Conservation (phyloP, 164 flowering plant genomes). For the Taxillus chinensis region DNA sequence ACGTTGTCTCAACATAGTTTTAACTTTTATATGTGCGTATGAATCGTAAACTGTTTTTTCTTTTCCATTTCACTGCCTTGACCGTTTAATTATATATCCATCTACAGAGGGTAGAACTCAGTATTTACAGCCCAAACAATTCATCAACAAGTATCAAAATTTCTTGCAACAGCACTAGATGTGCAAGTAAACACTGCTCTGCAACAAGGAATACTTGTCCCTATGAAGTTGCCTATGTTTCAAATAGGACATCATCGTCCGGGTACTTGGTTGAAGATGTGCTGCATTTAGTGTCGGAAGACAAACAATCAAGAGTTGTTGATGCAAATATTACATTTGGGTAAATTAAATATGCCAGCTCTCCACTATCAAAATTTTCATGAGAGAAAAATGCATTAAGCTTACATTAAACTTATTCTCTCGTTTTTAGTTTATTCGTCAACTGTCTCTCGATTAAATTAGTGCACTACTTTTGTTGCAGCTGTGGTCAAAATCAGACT, state of each 20-base stretch:
- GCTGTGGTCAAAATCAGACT: constrained; percentile 77
- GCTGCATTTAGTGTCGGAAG: constrained; percentile 54
- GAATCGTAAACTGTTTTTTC: too few relatives aligned
- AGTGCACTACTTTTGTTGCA: constrained; percentile 22
- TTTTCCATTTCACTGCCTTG: too few relatives aligned
- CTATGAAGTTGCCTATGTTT: constrained; percentile 54
- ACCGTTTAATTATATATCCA: too few relatives aligned
- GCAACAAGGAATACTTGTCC: constrained; percentile 32
- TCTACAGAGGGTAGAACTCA: constrained; percentile 33
- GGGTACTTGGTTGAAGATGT: constrained; percentile 78
- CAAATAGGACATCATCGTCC: constrained; percentile 55
- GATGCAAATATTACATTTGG: constrained; percentile 62
- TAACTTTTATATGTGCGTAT: too few relatives aligned
- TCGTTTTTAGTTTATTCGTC: too few relatives aligned
- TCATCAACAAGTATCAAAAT: constrained; percentile 59
- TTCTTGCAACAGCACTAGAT: constrained; percentile 46
- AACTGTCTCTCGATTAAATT: too few relatives aligned
- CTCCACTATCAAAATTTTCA: not conserved
- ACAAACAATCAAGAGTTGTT: constrained; percentile 25
- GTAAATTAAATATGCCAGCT: constrained; percentile 16
- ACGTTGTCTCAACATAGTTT: too few relatives aligned
- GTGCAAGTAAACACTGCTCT: constrained; percentile 38
- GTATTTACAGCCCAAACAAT: constrained; percentile 58
- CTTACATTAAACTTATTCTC: not conserved
- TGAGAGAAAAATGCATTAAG: not conserved